These are phyloP conservation scores for Neofusicoccum parvum DNA, from an alignment of 2,329 filamentous ascomycete genomes.

Conservation along the genomic window DNA sequence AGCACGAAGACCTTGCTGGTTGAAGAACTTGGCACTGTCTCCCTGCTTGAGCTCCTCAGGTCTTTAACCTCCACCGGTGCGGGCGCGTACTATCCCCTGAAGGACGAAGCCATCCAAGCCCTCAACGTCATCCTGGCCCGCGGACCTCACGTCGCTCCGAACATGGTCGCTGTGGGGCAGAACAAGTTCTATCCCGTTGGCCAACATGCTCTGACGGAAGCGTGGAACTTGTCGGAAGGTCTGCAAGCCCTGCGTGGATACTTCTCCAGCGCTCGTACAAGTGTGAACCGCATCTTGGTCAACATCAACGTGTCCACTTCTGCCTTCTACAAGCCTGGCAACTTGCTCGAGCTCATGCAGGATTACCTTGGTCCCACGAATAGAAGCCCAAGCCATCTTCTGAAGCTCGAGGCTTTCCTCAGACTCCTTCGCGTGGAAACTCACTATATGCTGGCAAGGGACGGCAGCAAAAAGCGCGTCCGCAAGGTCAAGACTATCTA, in stretches of 20 bases:
- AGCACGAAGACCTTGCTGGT: conserved; percentile 29
- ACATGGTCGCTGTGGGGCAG: conserved; percentile 51
- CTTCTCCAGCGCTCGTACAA: conserved; percentile 62
- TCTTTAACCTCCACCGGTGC: conserved; percentile 44
- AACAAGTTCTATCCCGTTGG: conserved; percentile 49
- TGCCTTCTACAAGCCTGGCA: conserved; percentile 57
- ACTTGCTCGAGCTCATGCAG: conserved; percentile 39
- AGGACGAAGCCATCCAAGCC: conserved; percentile 57
- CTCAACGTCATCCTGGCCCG: conserved; percentile 61
- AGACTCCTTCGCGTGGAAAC: conserved; percentile 42
- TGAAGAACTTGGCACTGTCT: conserved; percentile 30
- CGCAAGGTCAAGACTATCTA: conserved; percentile 42
- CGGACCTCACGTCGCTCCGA: conserved; percentile 44
- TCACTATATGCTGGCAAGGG: conserved; percentile 41
- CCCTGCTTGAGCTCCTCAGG: conserved; percentile 45
- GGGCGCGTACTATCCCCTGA: conserved; percentile 43
- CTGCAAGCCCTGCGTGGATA: conserved; percentile 63
- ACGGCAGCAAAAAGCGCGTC: conserved; percentile 39
- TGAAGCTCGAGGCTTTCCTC: conserved; percentile 36
- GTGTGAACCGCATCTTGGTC: conserved; percentile 59
- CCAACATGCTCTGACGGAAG: conserved; percentile 50
- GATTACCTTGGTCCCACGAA: conserved; percentile 27
- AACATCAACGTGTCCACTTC: conserved; percentile 65
- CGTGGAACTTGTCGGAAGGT: conserved; percentile 50
- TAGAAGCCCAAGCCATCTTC: conserved; percentile 8